Evolutionary conservation across 148 eudicot species (phyloP).

Genomic region (Hydrangea macrophylla): DNA sequence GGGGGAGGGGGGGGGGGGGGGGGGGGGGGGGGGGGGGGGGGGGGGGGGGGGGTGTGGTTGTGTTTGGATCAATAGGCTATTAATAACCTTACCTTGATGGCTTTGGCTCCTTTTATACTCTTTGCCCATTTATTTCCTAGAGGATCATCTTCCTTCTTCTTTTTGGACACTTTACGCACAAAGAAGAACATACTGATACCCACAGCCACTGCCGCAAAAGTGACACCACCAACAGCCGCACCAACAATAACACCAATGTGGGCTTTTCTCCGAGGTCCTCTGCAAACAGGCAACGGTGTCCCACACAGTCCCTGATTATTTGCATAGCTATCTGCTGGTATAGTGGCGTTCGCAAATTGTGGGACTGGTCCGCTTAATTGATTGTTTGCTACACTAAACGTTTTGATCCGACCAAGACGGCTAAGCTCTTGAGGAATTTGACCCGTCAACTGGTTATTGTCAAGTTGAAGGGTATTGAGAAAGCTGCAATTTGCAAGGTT

Average conservation of each 20-base stretch:
- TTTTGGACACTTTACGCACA: conserved; percentile 23
- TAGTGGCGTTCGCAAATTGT: conserved; percentile 14
- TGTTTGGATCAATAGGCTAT: neutral
- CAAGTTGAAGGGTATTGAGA: conserved; percentile 39
- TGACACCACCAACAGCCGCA: conserved; percentile 33
- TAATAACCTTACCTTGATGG: conserved; percentile 29
- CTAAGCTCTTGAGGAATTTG: conserved; percentile 43
- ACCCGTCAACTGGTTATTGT: conserved; percentile 45
- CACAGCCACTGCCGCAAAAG: conserved; percentile 15
- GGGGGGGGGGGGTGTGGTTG: too few relatives aligned
- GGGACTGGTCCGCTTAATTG: conserved; percentile 49
- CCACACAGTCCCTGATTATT: conserved; percentile 55
- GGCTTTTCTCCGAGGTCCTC: conserved; percentile 24
- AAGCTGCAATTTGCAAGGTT: conserved; percentile 44
- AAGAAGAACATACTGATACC: conserved; percentile 12
- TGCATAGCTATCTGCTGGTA: conserved; percentile 30
- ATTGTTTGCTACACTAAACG: conserved; percentile 41
- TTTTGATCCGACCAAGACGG: conserved; percentile 33
- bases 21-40: too few relatives aligned
- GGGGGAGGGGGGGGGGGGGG: too few relatives aligned
- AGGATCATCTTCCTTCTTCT: conserved; percentile 45
- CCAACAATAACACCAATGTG: conserved; percentile 20
- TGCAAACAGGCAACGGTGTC: conserved; percentile 28
- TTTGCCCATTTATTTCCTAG: conserved; percentile 51
- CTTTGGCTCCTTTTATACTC: conserved; percentile 39